These are phyloP conservation scores for Boletus sensibilis DNA, from an alignment of 768 basidiomycete species.

Conservation along the genomic window DNA sequence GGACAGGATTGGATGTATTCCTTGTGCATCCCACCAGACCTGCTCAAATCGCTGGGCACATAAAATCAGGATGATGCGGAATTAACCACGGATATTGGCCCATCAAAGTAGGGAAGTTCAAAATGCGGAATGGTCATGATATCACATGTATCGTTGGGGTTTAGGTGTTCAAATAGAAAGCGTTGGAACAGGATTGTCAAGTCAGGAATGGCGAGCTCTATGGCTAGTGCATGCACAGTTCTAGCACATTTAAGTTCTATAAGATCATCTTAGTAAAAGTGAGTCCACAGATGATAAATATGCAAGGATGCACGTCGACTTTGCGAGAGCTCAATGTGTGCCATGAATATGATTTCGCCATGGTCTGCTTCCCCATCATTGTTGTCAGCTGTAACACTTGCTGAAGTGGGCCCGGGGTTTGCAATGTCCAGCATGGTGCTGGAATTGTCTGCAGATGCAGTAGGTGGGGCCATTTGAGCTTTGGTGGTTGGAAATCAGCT, in stretches of 20 bases:
- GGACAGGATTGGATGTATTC: slow-evolving; percentile 25
- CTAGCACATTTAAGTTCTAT: slow-evolving; percentile 3
- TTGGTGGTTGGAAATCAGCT: not conserved
- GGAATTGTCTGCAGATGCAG: no score
- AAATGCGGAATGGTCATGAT: not conserved
- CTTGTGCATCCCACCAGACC: slow-evolving; percentile 26
- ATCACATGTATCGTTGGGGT: slow-evolving; percentile 10
- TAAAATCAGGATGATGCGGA: slow-evolving; percentile 26
- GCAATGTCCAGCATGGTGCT: no score
- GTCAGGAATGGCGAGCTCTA: slow-evolving; percentile 3
- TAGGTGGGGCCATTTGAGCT: not conserved
- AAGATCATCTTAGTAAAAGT: no score
- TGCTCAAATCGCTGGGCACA: slow-evolving; percentile 30
- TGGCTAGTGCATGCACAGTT: not conserved
- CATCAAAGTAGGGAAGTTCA: not conserved
- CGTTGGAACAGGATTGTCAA: not conserved
- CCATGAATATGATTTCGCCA: not conserved
- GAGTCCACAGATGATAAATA: no score
- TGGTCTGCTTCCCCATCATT: not conserved
- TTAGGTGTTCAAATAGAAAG: slow-evolving; percentile 4
- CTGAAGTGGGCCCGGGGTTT: no score
- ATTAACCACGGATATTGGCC: slow-evolving; percentile 16
- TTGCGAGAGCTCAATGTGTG: not conserved
- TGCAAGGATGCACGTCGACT: not conserved
- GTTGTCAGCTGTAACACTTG: not conserved